These are phyloP conservation scores for Fagus crenata DNA, from an alignment of 306 rosid genomes.

Conservation along the genomic window DNA sequence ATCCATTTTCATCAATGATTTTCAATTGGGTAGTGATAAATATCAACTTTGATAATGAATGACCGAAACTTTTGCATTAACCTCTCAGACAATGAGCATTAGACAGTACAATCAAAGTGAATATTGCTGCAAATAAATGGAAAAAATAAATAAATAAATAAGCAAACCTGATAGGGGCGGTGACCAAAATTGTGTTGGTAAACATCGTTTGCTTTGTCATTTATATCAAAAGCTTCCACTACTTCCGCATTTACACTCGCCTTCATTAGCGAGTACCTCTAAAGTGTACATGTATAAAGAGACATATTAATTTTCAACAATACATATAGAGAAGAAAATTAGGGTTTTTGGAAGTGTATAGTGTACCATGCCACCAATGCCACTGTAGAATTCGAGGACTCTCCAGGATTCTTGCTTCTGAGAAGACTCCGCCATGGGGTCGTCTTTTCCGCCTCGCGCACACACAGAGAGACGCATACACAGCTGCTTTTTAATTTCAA, in stretches of 20 bases:
- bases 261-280: slow-evolving; percentile 71
- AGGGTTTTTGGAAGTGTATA: not conserved
- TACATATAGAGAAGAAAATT: not conserved
- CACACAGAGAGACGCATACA: not conserved
- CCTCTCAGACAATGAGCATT: not conserved
- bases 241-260: slow-evolving; percentile 63
- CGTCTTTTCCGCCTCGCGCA: not conserved
- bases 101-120: not conserved
- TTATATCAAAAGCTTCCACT: slow-evolving; percentile 83
- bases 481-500: too few species aligned
- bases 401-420: slow-evolving; percentile 44
- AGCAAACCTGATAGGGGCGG: slow-evolving; percentile 82
- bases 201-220: slow-evolving; percentile 84
- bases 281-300: not conserved
- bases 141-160: too few species aligned
- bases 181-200: slow-evolving; percentile 75
- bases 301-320: not conserved
- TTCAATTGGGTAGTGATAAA: not conserved
- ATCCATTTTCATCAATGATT: not conserved
- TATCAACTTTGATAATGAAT: not conserved
- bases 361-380: slow-evolving; percentile 91
- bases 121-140: not conserved
- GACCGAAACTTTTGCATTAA: not conserved
- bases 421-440: slow-evolving; percentile 41
- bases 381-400: slow-evolving; percentile 94